phyloP scores from a whole-genome alignment of 495 filamentous ascomycete genomes.

The Copromyces sp. region DNA sequence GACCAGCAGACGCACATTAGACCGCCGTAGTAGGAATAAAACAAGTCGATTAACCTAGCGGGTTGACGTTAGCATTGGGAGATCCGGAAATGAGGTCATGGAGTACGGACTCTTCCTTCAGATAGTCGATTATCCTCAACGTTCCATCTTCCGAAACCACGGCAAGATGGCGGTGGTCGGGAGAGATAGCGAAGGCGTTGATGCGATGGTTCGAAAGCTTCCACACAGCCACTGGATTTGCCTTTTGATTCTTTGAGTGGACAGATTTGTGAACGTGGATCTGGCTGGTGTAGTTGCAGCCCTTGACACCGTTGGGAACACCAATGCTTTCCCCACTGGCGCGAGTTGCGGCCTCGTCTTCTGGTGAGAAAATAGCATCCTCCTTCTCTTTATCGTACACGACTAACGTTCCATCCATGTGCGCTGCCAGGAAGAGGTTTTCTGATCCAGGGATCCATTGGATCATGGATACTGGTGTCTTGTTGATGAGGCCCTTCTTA shows the following conservation, averaged over 20 bases:
- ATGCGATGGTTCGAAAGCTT: slow-evolving; percentile 81
- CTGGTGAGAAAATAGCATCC: slow-evolving; percentile 53
- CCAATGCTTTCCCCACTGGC: slow-evolving; percentile 28
- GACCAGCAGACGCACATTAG: slow-evolving; percentile 93
- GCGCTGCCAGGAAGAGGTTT: slow-evolving; percentile 82
- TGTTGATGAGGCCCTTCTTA: slow-evolving; percentile 91
- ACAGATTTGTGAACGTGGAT: slow-evolving; percentile 75
- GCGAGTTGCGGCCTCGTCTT: slow-evolving; percentile 35
- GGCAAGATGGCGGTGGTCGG: slow-evolving; percentile 76
- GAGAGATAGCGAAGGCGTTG: slow-evolving; percentile 82
- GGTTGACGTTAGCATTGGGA: neutral
- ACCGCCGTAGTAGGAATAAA: slow-evolving; percentile 85
- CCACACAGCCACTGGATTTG: slow-evolving; percentile 85
- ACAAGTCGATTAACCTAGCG: slow-evolving; percentile 66
- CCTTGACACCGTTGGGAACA: slow-evolving; percentile 18
- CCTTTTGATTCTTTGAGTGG: slow-evolving; percentile 83
- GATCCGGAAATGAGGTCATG: neutral
- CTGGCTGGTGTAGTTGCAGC: slow-evolving; percentile 23
- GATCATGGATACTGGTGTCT: slow-evolving; percentile 74
- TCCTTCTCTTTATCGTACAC: slow-evolving; percentile 99
- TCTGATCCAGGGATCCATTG: slow-evolving; percentile 93
- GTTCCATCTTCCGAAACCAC: slow-evolving; percentile 88
- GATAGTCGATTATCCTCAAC: slow-evolving; percentile 80
- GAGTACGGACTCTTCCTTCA: slow-evolving; percentile 69
- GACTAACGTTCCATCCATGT: slow-evolving; percentile 86